A percentile compares a stretch with the other conserved stretches of the same genome.
Evolutionary conservation across 2,329 filamentous ascomycete species (phyloP).

Genomic region (Aspergillus awamori): DNA sequence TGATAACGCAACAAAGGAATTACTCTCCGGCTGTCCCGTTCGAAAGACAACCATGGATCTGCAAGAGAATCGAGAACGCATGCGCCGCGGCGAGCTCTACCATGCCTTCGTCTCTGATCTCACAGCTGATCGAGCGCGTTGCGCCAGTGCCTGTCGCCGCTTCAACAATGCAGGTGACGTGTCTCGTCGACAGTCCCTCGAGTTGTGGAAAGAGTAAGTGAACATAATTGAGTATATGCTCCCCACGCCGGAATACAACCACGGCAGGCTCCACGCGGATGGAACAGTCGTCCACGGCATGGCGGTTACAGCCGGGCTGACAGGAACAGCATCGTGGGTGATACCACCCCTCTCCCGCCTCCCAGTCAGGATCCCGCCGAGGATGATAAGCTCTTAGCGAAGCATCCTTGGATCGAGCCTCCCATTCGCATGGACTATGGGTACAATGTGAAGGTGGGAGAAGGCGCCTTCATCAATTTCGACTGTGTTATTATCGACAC

Average conservation of each 20-base stretch:
- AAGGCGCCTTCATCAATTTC: constrained; percentile 74
- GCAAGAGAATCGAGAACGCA: constrained; percentile 44
- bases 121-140: constrained; percentile 63
- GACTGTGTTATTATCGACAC: constrained; percentile 78
- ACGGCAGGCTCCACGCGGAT: not conserved
- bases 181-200: constrained; percentile 63
- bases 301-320: constrained; percentile 4
- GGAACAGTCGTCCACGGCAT: not conserved
- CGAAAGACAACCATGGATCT: constrained; percentile 5
- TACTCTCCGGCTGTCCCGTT: not conserved
- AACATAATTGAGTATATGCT: not conserved
- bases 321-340: constrained; percentile 60
- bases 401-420: constrained; percentile 69
- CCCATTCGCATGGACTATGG: constrained; percentile 79
- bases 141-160: constrained; percentile 60
- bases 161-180: constrained; percentile 67
- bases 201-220: constrained; percentile 72
- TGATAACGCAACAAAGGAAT: constrained; percentile 5
- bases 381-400: constrained; percentile 66
- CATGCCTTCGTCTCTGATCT: constrained; percentile 72
- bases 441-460: constrained; percentile 70
- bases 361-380: constrained; percentile 59
- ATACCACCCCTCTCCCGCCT: constrained; percentile 66
- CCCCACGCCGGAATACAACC: not conserved
- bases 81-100: constrained; percentile 72